phyloP scores from a whole-genome alignment of 345 rosid genomes.

The Noccaea caerulescens region DNA sequence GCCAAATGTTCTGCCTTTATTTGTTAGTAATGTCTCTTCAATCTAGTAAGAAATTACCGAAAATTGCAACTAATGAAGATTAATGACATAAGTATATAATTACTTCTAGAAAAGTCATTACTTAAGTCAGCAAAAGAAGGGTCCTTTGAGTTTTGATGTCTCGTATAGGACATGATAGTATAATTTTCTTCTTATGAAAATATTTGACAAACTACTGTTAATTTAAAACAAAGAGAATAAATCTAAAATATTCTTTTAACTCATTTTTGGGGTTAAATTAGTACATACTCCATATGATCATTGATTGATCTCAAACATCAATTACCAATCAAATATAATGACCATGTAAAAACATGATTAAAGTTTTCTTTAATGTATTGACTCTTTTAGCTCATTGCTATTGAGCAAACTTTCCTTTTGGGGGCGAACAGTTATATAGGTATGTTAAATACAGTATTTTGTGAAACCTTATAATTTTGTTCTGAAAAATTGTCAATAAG shows the following conservation, averaged over 20 bases:
- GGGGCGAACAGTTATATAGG: background rate
- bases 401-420: background rate
- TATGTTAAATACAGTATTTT: background rate
- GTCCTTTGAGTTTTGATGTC: background rate
- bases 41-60: background rate
- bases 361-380: background rate
- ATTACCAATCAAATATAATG: background rate
- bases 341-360: background rate
- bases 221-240: background rate
- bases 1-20: constrained; percentile 5
- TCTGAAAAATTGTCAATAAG: background rate
- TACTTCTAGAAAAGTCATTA: background rate
- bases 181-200: background rate
- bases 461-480: background rate
- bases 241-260: too few relatives aligned
- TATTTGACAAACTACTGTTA: background rate
- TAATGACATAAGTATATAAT: background rate
- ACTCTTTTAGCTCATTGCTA: background rate
- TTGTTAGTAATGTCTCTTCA: background rate
- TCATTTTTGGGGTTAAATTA: background rate
- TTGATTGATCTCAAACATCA: background rate
- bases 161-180: background rate
- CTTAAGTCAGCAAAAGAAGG: background rate
- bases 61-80: background rate
- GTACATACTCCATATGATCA: background rate